Percentiles rank a stretch among this genome's conserved stretches.
These are phyloP conservation scores for Metschnikowia kunwiensis DNA, from an alignment of 805 yeast genomes.

Conservation along the genomic window DNA sequence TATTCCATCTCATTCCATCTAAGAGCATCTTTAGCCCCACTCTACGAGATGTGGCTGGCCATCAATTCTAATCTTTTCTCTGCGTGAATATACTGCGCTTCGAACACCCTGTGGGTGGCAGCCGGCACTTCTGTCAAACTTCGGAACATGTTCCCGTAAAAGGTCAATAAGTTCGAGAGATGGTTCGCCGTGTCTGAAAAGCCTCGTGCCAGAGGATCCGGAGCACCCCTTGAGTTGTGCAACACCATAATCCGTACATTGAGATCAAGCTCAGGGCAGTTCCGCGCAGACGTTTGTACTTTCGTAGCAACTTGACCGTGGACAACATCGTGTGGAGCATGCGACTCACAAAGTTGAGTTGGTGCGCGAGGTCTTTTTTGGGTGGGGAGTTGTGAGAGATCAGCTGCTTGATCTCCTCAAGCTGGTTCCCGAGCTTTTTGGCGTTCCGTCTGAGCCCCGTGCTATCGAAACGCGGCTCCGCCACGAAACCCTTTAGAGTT, in stretches of 20 bases:
- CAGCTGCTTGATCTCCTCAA: not conserved
- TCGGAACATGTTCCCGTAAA: not conserved
- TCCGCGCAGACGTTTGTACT: not conserved
- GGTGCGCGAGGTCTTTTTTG: not conserved
- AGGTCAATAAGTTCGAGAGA: not conserved
- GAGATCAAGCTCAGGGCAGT: not conserved
- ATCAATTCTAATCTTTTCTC: no score
- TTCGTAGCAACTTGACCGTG: not conserved
- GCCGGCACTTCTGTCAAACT: not conserved
- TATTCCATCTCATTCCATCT: no score
- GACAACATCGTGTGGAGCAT: not conserved
- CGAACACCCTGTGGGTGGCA: not conserved
- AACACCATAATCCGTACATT: not conserved
- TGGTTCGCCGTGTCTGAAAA: not conserved
- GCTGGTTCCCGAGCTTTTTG: not conserved
- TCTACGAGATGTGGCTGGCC: no score
- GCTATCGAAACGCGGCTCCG: no score
- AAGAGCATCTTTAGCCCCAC: no score
- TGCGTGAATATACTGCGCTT: not conserved
- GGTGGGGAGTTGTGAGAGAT: not conserved
- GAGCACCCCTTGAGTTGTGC: not conserved
- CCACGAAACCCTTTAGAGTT: no score
- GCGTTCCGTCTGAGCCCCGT: no score
- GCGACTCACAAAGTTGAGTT: not conserved
- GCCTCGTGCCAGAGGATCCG: not conserved